phyloP scores from a whole-genome alignment of 1,284 basidiomycete genomes.

The Farysia itapuensis region DNA sequence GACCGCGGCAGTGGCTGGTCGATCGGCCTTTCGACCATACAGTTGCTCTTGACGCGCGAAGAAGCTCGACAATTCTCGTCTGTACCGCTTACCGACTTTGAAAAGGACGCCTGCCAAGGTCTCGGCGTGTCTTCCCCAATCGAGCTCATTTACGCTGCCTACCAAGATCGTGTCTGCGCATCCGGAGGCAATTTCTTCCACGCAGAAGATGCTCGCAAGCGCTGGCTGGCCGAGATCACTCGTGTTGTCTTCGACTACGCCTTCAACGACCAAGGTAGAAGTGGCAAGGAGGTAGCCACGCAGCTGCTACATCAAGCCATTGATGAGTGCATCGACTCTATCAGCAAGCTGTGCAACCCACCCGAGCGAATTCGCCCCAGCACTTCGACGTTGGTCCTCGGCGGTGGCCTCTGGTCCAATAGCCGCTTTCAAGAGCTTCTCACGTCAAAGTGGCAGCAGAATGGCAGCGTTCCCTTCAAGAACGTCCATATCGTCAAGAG shows the following conservation, averaged over 20 bases:
- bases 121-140: constrained; percentile 21
- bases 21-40: constrained; percentile 32
- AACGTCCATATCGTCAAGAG: constrained; percentile 40
- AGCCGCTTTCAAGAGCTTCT: constrained; percentile 31
- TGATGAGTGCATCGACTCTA: constrained; percentile 24
- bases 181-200: constrained; percentile 31
- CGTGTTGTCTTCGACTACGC: constrained; percentile 43
- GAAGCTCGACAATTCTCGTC: constrained; percentile 18
- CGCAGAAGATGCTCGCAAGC: constrained; percentile 46
- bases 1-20: constrained; percentile 31
- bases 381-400: constrained; percentile 36
- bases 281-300: constrained; percentile 14
- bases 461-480: constrained; percentile 27
- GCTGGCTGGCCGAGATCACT: constrained; percentile 48
- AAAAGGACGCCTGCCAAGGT: constrained; percentile 8
- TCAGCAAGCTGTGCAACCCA: constrained; percentile 19
- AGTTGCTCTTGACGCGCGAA: constrained; percentile 24
- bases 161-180: constrained; percentile 23
- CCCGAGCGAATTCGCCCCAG: constrained; percentile 12
- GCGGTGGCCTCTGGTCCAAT: constrained; percentile 51
- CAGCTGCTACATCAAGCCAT: constrained; percentile 30
- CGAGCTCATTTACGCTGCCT: constrained; percentile 35
- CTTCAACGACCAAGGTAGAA: constrained; percentile 2
- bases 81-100: constrained; percentile 23
- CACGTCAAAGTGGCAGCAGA: constrained; percentile 10